Evolutionary conservation across 192 early-diverging fungal species (phyloP).

Genomic region (Backusella macrospora): DNA sequence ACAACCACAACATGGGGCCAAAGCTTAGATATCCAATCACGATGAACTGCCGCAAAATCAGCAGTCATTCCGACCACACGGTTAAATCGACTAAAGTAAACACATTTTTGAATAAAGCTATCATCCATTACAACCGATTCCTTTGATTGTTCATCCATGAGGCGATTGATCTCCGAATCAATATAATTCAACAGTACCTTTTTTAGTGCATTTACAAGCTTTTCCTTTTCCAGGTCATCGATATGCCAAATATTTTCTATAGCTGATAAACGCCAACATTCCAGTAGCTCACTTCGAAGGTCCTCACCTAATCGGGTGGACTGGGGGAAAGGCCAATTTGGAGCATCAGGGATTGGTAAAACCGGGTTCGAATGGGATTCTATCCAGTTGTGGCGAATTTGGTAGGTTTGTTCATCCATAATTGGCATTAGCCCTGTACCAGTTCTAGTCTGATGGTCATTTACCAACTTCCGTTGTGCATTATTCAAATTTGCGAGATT

Average conservation of each 20-base stretch:
- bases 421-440: slow-evolving; percentile 13
- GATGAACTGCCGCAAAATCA: slow-evolving; percentile 31
- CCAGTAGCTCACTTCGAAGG: background rate
- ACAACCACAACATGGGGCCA: slow-evolving; percentile 28
- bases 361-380: background rate
- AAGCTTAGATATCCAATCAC: slow-evolving; percentile 19
- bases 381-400: background rate
- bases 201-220: background rate
- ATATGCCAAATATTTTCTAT: background rate
- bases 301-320: background rate
- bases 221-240: background rate
- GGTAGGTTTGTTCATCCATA: background rate
- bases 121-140: slow-evolving; percentile 7
- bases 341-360: background rate
- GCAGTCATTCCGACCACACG: slow-evolving; percentile 39
- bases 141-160: slow-evolving; percentile 13
- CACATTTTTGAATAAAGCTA: slow-evolving; percentile 7
- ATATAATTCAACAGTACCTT: background rate
- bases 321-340: slow-evolving; percentile 4
- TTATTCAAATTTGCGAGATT: background rate
- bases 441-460: background rate
- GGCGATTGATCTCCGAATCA: slow-evolving; percentile 14
- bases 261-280: background rate
- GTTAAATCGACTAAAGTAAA: slow-evolving; percentile 19
- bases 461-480: background rate